Evolutionary conservation across 2,329 filamentous ascomycete genomes (phyloP).

Genomic region (Microsporum canis): DNA sequence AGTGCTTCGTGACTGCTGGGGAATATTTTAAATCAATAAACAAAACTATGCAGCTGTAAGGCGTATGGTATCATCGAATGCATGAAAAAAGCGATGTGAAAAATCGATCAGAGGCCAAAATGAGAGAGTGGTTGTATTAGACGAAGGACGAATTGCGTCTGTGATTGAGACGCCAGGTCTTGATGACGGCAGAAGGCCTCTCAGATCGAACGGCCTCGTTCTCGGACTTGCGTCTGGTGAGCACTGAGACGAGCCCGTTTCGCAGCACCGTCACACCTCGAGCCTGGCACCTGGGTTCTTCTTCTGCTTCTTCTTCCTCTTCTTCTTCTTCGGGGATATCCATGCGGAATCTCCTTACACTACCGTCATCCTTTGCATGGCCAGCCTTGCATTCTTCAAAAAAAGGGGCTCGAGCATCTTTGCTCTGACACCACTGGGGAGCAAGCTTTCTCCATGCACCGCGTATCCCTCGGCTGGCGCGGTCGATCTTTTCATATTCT

Average conservation of each 20-base stretch:
- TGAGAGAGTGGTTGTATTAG: neutral
- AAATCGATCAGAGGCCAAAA: too few relatives aligned
- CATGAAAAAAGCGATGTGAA: neutral
- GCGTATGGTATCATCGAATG: neutral
- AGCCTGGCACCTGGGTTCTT: neutral
- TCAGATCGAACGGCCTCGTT: neutral
- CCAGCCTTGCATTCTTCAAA: constrained; percentile 31
- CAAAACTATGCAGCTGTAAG: neutral
- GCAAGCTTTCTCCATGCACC: constrained; percentile 34
- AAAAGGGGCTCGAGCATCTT: constrained; percentile 28
- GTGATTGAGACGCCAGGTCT: neutral
- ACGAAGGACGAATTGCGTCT: neutral
- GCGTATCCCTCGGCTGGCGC: constrained; percentile 31
- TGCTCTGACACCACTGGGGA: constrained; percentile 30
- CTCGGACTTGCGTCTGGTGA: neutral
- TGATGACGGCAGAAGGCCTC: neutral
- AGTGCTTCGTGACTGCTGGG: neutral
- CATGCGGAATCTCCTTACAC: constrained; percentile 37
- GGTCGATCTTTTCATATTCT: constrained; percentile 45
- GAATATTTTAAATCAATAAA: neutral
- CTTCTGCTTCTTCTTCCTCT: neutral
- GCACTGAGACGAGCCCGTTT: neutral
- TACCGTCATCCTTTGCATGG: constrained; percentile 32
- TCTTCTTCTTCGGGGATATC: constrained; percentile 23
- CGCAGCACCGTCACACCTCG: neutral